Conservation (phyloP, 495 filamentous ascomycete species). For the Tuber melanosporum region DNA sequence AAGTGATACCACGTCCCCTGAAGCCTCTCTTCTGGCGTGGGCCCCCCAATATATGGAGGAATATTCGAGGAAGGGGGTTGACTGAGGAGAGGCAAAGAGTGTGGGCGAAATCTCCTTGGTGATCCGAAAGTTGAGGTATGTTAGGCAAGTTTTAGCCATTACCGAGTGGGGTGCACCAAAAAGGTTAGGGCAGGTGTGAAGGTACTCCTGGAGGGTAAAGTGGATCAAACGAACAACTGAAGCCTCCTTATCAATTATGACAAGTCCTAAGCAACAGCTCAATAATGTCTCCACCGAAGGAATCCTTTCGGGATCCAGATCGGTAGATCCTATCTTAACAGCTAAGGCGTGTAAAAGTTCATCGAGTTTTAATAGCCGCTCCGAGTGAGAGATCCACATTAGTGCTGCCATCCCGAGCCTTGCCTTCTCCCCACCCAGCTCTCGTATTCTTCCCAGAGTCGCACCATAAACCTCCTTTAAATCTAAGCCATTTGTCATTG, state of each 20-base stretch:
- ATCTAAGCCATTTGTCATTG: background rate
- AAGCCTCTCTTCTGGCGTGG: background rate
- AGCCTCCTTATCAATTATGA: background rate
- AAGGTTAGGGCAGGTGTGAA: background rate
- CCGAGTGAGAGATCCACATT: background rate
- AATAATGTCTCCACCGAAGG: background rate
- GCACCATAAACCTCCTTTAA: background rate
- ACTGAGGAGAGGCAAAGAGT: background rate
- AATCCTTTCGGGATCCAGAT: background rate
- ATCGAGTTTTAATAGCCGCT: background rate
- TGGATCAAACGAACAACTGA: background rate
- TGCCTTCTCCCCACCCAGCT: background rate
- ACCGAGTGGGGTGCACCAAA: background rate
- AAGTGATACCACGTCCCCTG: background rate
- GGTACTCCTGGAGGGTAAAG: background rate
- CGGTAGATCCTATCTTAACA: background rate
- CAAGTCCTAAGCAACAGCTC: background rate
- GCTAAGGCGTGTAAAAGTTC: background rate
- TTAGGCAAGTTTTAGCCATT: background rate
- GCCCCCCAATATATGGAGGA: background rate
- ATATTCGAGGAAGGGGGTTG: background rate
- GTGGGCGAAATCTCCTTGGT: background rate
- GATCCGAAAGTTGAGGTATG: background rate
- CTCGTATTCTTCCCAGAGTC: background rate
- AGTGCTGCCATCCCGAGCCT: background rate